Percentiles rank a stretch among this genome's conserved stretches.
phyloP scores from a whole-genome alignment of 331 rosid genomes.

The Telfairia occidentalis region DNA sequence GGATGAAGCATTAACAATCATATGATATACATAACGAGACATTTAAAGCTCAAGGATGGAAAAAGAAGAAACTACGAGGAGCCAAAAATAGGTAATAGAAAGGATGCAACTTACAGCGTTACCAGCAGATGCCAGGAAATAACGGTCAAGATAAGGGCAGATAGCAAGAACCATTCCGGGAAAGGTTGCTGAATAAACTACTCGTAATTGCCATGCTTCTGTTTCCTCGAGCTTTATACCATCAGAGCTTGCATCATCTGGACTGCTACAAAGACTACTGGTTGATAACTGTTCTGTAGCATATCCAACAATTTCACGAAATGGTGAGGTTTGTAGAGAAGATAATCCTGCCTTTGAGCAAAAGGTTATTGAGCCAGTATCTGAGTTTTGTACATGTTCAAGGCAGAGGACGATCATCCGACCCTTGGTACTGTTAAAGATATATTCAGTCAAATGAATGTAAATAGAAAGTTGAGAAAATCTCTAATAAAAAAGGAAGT shows the following conservation, averaged over 20 bases:
- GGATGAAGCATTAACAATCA: background rate
- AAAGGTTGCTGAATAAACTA: conserved; percentile 41
- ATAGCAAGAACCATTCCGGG: conserved; percentile 77
- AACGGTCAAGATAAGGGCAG: conserved; percentile 84
- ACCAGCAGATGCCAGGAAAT: conserved; percentile 87
- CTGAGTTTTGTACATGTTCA: conserved; percentile 82
- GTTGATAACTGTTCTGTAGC: conserved; percentile 70
- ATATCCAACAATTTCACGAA: conserved; percentile 60
- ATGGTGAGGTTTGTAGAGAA: conserved; percentile 67
- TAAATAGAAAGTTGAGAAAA: background rate
- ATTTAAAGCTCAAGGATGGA: background rate
- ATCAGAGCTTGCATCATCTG: conserved; percentile 80
- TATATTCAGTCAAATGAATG: conserved; percentile 26
- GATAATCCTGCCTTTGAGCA: conserved; percentile 66
- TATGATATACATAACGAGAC: background rate
- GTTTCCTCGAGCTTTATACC: conserved; percentile 78
- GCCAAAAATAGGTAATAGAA: conserved; percentile 9
- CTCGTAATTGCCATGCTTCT: conserved; percentile 85
- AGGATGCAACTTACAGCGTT: conserved; percentile 52
- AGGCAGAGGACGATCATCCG: conserved; percentile 82
- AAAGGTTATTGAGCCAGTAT: conserved; percentile 77
- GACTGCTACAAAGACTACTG: conserved; percentile 79
- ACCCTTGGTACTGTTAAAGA: conserved; percentile 62
- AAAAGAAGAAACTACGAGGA: conserved; percentile 6
- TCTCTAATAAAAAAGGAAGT: background rate